Evolutionary conservation across 208 protist genomes (phyloP).

Genomic region (Trypanosoma vivax): DNA sequence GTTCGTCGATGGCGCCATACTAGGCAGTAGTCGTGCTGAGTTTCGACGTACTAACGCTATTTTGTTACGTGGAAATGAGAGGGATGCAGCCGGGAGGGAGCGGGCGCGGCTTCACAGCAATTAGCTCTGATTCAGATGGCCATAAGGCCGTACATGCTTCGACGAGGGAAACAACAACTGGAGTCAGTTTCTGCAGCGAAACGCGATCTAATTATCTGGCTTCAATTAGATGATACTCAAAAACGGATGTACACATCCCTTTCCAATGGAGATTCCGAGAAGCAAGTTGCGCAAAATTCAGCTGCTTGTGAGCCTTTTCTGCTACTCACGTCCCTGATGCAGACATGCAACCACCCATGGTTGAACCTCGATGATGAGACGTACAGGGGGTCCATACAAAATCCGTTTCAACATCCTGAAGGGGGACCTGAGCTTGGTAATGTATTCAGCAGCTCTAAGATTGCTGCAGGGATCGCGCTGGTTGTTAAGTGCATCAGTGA

Average conservation of each 20-base stretch:
- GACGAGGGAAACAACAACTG: slow-evolving; percentile 57
- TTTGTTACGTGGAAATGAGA: slow-evolving; percentile 73
- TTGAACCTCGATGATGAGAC: slow-evolving; percentile 46
- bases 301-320: slow-evolving; percentile 36
- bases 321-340: slow-evolving; percentile 55
- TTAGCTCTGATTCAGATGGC: slow-evolving; percentile 41
- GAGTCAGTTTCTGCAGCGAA: slow-evolving; percentile 37
- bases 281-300: slow-evolving; percentile 9
- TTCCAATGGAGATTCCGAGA: slow-evolving; percentile 17
- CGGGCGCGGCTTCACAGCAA: slow-evolving; percentile 28
- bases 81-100: slow-evolving; percentile 46
- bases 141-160: slow-evolving; percentile 71
- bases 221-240: slow-evolving; percentile 54
- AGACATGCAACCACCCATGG: slow-evolving; percentile 80
- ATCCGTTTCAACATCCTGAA: slow-evolving; percentile 22
- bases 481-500: slow-evolving; percentile 30
- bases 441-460: slow-evolving; percentile 54
- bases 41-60: slow-evolving; percentile 40
- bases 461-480: slow-evolving; percentile 49
- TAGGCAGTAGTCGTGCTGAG: slow-evolving; percentile 24
- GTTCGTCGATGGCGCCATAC: slow-evolving; percentile 64
- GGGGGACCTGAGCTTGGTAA: slow-evolving; percentile 34
- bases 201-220: slow-evolving; percentile 76
- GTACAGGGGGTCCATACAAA: slow-evolving; percentile 33
- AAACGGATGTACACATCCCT: slow-evolving; percentile 55